Evolutionary conservation across 1,139 yeast genomes (phyloP).

Genomic region (Hyphopichia burtonii): DNA sequence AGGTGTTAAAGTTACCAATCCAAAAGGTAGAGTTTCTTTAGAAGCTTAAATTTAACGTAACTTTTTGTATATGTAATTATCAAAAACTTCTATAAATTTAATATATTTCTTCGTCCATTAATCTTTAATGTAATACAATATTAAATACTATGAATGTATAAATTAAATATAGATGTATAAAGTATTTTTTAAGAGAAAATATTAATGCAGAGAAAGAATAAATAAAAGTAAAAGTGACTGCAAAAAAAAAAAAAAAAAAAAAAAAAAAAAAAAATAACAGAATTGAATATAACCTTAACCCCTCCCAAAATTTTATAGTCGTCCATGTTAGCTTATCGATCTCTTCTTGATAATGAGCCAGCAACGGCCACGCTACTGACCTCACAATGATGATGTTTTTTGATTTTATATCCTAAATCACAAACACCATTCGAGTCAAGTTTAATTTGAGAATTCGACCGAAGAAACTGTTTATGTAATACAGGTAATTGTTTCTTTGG

Average conservation of each 20-base stretch:
- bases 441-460: conserved; percentile 16
- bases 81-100: neutral
- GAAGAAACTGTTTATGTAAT: neutral
- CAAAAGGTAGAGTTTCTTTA: conserved; percentile 97
- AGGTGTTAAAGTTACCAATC: conserved; percentile 99
- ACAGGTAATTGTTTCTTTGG: neutral
- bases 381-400: conserved; percentile 46
- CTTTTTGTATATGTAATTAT: conserved; percentile 4
- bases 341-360: conserved; percentile 19
- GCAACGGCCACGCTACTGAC: conserved; percentile 33
- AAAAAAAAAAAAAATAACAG: neutral
- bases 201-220: neutral
- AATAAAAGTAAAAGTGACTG: neutral
- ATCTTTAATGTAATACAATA: too few species aligned
- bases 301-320: too few species aligned
- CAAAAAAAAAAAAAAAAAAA: neutral
- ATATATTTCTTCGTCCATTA: neutral
- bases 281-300: too few species aligned
- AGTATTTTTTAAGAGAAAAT: too few species aligned
- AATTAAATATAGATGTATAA: too few species aligned
- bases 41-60: conserved; percentile 67
- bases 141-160: too few species aligned
- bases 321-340: neutral
- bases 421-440: conserved; percentile 37
- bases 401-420: conserved; percentile 45